Conservation (phyloP, 1,139 yeast species). For the Taiozyma sp. region DNA sequence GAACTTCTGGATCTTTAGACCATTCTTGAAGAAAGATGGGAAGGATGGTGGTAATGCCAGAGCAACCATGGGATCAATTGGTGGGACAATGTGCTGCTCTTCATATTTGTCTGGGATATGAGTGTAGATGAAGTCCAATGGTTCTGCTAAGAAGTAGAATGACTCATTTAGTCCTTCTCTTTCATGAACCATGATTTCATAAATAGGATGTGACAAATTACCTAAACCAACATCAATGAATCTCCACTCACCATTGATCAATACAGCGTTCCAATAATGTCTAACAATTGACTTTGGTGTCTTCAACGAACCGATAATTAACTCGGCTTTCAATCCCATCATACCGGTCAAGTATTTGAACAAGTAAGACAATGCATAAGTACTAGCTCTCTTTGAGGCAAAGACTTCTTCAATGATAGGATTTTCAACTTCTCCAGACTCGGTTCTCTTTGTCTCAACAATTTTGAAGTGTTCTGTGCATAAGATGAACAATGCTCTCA, state of each 20-base stretch:
- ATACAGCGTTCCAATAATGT: slow-evolving; percentile 85
- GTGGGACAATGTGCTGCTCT: slow-evolving; percentile 83
- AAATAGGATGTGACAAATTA: slow-evolving; percentile 45
- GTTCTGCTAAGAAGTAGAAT: slow-evolving; percentile 75
- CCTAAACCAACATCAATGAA: slow-evolving; percentile 68
- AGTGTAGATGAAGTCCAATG: slow-evolving; percentile 69
- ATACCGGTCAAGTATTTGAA: slow-evolving; percentile 70
- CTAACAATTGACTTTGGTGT: slow-evolving; percentile 68
- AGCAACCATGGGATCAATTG: slow-evolving; percentile 72
- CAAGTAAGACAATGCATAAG: slow-evolving; percentile 72
- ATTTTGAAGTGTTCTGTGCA: slow-evolving; percentile 47
- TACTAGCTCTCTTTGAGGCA: slow-evolving; percentile 45
- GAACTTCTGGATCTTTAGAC: slow-evolving; percentile 56
- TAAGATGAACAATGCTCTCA: slow-evolving; percentile 58
- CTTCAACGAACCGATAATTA: slow-evolving; percentile 79
- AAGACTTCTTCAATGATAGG: slow-evolving; percentile 26
- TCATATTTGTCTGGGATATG: slow-evolving; percentile 78
- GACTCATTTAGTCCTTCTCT: slow-evolving; percentile 28
- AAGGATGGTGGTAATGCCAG: slow-evolving; percentile 79
- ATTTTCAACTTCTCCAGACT: slow-evolving; percentile 24
- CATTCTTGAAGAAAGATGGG: slow-evolving; percentile 66
- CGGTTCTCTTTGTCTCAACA: slow-evolving; percentile 28
- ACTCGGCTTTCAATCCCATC: slow-evolving; percentile 66
- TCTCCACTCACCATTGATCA: slow-evolving; percentile 72
- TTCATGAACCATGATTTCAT: slow-evolving; percentile 29